A percentile compares a stretch with the other conserved stretches of the same genome.
phyloP scores from a whole-genome alignment of 305 asterid genomes.

The Rubia peregrina region DNA sequence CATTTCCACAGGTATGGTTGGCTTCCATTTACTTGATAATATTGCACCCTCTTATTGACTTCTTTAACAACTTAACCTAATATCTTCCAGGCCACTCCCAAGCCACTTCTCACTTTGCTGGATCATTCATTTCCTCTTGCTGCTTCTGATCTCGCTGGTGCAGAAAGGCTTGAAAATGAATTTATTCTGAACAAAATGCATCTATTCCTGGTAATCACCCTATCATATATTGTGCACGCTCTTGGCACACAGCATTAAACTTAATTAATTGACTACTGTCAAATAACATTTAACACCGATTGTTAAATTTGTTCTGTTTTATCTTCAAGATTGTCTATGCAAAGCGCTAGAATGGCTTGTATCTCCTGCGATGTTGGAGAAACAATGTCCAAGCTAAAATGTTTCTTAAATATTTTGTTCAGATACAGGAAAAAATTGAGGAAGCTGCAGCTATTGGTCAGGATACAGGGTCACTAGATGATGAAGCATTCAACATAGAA shows the following conservation, averaged over 20 bases:
- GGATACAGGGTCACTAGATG: conserved; percentile 64
- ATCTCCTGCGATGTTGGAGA: not conserved
- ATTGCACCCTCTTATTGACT: conserved; percentile 11
- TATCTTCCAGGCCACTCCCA: conserved; percentile 66
- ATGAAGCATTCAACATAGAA: conserved; percentile 78
- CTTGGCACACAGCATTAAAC: not conserved
- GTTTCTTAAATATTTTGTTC: conserved; percentile 15
- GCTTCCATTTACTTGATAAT: conserved; percentile 3
- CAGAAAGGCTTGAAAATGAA: conserved; percentile 90
- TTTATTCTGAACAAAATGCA: conserved; percentile 71
- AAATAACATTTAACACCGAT: not conserved
- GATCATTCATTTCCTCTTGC: conserved; percentile 93
- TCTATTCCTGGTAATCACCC: conserved; percentile 51
- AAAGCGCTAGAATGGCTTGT: not conserved
- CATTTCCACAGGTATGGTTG: conserved; percentile 70
- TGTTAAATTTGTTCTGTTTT: not conserved
- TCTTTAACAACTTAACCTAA: conserved; percentile 18
- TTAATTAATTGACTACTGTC: not conserved
- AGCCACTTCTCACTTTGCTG: conserved; percentile 75
- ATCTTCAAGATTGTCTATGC: not conserved
- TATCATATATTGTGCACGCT: not conserved
- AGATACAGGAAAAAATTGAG: conserved; percentile 72
- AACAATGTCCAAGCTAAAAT: not conserved
- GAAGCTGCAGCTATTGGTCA: conserved; percentile 55
- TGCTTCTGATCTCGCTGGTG: conserved; percentile 81